Evolutionary conservation across 202 grass and related monocot genomes (phyloP).

Genomic region (Schoenoplectus triqueter): DNA sequence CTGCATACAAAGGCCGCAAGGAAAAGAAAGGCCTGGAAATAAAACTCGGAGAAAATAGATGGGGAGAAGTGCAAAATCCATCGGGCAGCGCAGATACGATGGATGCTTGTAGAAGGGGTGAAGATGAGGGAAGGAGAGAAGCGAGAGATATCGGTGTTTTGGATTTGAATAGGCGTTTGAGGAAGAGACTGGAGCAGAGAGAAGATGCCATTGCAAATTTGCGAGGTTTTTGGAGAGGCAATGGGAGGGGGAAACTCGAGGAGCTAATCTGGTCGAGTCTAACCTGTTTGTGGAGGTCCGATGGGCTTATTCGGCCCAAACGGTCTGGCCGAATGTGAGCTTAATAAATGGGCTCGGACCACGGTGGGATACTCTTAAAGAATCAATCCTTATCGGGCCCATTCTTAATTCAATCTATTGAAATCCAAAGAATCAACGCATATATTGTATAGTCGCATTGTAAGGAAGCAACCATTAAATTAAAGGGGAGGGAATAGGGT

Average conservation of each 20-base stretch:
- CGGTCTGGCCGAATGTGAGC: neutral
- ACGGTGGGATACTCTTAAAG: no score
- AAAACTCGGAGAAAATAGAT: neutral
- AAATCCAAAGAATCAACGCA: no score
- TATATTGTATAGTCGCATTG: no score
- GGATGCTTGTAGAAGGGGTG: conserved; percentile 23
- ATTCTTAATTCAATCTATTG: no score
- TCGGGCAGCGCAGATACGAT: neutral
- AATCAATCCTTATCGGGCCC: no score
- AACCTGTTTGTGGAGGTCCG: neutral
- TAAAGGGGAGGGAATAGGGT: no score
- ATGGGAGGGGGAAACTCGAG: neutral
- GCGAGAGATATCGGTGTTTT: conserved; percentile 8
- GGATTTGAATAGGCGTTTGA: conserved; percentile 30
- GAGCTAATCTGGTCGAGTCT: neutral
- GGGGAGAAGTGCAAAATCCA: neutral
- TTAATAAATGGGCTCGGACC: no score
- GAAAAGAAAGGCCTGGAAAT: conserved; percentile 41
- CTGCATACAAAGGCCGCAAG: conserved; percentile 31
- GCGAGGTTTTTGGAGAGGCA: neutral
- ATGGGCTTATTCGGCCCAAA: neutral
- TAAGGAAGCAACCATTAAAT: no score
- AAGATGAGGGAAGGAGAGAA: neutral
- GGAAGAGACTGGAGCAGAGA: conserved; percentile 23
- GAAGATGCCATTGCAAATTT: conserved; percentile 35